phyloP scores from a whole-genome alignment of 768 basidiomycete species.

The Auricularia auricula-judae region DNA sequence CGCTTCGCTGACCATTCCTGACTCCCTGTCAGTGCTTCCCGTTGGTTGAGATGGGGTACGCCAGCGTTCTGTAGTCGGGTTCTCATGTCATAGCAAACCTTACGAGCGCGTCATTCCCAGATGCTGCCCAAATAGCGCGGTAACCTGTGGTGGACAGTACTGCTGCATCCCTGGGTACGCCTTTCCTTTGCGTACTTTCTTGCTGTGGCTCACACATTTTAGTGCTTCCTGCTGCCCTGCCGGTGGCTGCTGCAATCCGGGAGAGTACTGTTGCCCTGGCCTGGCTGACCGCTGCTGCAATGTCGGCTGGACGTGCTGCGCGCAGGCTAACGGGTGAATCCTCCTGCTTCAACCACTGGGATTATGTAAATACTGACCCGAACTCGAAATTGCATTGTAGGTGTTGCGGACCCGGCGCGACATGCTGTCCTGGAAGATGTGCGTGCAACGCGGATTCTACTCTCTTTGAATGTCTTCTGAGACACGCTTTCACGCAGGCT shows the following conservation, averaged over 20 bases:
- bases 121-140: background rate
- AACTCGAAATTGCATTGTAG: background rate
- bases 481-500: background rate
- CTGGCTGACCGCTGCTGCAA: background rate
- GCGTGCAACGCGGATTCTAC: background rate
- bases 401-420: background rate
- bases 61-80: background rate
- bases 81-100: too few species aligned
- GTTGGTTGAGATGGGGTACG: background rate
- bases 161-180: background rate
- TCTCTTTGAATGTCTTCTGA: background rate
- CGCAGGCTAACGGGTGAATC: background rate
- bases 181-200: background rate
- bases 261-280: background rate
- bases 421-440: background rate
- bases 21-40: background rate
- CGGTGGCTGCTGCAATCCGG: background rate
- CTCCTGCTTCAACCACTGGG: too few species aligned
- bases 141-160: background rate
- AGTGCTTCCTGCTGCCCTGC: background rate
- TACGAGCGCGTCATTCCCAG: background rate
- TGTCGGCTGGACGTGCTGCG: background rate
- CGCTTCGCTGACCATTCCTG: background rate
- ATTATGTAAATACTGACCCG: too few species aligned
- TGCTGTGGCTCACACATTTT: background rate